Percentiles rank a stretch among this genome's conserved stretches.
Conservation (phyloP, 257 asterid species). For the Perilla frutescens region DNA sequence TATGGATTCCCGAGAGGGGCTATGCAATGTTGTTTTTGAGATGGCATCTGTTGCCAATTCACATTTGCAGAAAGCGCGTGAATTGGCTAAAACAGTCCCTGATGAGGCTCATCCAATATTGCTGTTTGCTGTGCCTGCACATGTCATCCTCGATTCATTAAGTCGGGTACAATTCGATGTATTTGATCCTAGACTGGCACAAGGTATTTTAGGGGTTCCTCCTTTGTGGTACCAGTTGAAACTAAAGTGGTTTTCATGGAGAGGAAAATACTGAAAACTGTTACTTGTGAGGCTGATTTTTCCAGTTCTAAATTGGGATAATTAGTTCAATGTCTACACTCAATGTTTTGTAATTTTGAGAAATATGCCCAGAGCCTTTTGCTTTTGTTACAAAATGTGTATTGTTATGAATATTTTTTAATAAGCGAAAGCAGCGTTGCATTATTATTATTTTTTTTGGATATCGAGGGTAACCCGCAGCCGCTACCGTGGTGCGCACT, state of each 20-base stretch:
- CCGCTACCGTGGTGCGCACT: too few relatives aligned
- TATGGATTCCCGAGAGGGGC: slow-evolving; percentile 66
- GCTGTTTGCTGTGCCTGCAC: slow-evolving; percentile 82
- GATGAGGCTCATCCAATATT: slow-evolving; percentile 76
- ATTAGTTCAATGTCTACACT: neutral
- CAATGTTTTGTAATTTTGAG: neutral
- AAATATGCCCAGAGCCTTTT: neutral
- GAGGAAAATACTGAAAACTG: slow-evolving; percentile 67
- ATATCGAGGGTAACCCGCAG: too few relatives aligned
- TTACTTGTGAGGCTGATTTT: too few relatives aligned
- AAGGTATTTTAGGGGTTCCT: slow-evolving; percentile 74
- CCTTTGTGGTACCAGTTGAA: slow-evolving; percentile 89
- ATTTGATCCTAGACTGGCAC: slow-evolving; percentile 70
- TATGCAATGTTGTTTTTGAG: slow-evolving; percentile 75
- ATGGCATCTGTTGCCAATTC: slow-evolving; percentile 90
- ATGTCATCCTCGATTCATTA: slow-evolving; percentile 68
- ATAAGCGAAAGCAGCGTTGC: slow-evolving; percentile 23
- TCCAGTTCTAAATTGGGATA: too few relatives aligned
- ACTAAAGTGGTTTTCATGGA: slow-evolving; percentile 87
- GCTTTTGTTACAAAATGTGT: neutral
- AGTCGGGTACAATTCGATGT: slow-evolving; percentile 78
- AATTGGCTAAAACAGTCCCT: slow-evolving; percentile 74
- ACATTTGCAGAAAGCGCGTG: slow-evolving; percentile 81
- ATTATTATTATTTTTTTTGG: too few relatives aligned
- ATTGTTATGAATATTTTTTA: neutral